Base-by-base conservation (phyloP, 805 yeast genomes). In the Kodamaea neixiangensis region DNA sequence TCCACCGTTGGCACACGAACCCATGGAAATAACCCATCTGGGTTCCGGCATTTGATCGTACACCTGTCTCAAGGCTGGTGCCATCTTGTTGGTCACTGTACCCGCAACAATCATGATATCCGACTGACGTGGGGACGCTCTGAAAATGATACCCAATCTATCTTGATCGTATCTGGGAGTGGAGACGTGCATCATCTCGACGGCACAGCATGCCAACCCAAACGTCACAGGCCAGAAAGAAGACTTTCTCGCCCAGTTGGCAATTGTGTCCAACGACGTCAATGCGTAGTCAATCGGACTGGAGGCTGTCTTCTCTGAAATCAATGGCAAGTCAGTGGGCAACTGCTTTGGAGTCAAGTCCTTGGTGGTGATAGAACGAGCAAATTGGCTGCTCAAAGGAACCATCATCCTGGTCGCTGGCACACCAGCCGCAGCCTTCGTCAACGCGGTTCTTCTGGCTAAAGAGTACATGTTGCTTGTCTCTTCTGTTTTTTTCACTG, bases 1-100 rank as follows among this genome's bases (percentile, higher is more conserved):
- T 54, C 96, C 96, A 55, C 96, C 96, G 67, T 89, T 89, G 56
- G 96, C 96, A 74, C 96, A 89, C 6, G 93, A 86, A 45, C 96
- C 96, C 96, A 89, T 89, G 51, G 94, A 87, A 61, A 89, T 89
- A 47, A 89, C 96, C 96, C 96, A 89, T 73, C 92, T 83, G 44
- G 96, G 96, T 60, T 87, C 94, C 33, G 96, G 90, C 96, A 89
- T 89, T 73, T 89, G 96, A 70, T 89, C 96, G 70, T 89, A 89
- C 31, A 89, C 96, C 75, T 88, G 94, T 76, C 96, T 85, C 68
- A 89, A 77, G 20, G 94, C 94, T 38, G 96, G 96, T 1, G 96
- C 96, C 96, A 89, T 89, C 75, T 89, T 89, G 69, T 89, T 89
- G 56, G 96, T 89, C 58, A 89, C 81, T 2, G 96, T 89, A 39